Evolutionary conservation across 208 protist genomes (phyloP).

Genomic region (Leishmania tarentolae): DNA sequence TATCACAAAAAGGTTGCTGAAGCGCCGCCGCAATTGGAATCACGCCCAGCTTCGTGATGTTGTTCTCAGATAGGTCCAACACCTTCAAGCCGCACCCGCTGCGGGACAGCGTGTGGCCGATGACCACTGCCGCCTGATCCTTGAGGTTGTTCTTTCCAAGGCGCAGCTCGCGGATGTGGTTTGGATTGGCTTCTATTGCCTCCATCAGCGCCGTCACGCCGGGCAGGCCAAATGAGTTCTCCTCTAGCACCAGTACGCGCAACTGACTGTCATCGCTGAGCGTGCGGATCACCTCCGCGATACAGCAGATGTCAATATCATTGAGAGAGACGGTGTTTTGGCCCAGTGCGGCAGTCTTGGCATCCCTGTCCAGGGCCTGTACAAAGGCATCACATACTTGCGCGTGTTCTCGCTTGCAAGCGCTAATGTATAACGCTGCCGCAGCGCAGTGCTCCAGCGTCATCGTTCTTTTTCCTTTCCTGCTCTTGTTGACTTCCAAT

Average conservation of each 20-base stretch:
- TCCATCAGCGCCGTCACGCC: constrained; percentile 80
- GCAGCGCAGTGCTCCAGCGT: constrained; percentile 27
- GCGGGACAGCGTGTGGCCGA: constrained; percentile 75
- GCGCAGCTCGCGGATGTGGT: constrained; percentile 79
- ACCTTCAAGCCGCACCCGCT: constrained; percentile 83
- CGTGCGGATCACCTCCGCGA: constrained; percentile 68
- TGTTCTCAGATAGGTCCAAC: constrained; percentile 88
- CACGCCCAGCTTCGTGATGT: constrained; percentile 81
- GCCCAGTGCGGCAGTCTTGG: constrained; percentile 45
- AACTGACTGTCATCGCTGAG: constrained; percentile 46
- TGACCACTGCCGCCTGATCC: constrained; percentile 79
- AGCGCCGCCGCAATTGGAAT: constrained; percentile 78
- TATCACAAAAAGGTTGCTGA: constrained; percentile 52
- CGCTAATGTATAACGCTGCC: constrained; percentile 59
- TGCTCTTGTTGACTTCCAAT: neutral
- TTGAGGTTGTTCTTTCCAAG: constrained; percentile 86
- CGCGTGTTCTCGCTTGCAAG: constrained; percentile 69
- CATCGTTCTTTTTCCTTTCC: constrained; percentile 6
- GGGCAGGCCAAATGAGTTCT: constrained; percentile 81
- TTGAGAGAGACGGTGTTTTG: constrained; percentile 63
- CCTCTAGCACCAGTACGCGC: constrained; percentile 78
- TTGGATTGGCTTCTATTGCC: constrained; percentile 78
- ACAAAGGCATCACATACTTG: constrained; percentile 71
- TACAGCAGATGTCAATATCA: constrained; percentile 74
- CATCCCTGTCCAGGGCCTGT: constrained; percentile 67